Conservation (phyloP, 768 basidiomycete genomes). For the Mycena latifolia region DNA sequence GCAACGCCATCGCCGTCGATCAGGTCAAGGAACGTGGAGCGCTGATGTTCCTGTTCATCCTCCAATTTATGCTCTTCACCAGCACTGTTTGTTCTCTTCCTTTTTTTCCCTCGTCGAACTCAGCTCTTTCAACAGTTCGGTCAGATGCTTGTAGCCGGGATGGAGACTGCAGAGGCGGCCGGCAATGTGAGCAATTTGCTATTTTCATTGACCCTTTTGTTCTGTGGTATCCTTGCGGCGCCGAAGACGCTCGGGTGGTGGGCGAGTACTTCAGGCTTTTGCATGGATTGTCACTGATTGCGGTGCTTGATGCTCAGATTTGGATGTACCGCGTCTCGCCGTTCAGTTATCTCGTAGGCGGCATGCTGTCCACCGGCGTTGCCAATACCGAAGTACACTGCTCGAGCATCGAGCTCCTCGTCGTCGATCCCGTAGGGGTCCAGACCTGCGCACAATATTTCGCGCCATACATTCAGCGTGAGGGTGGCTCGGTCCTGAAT, state of each 20-base stretch:
- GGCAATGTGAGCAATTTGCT: slow-evolving; percentile 55
- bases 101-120: no score
- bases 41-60: slow-evolving; percentile 54
- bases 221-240: slow-evolving; percentile 56
- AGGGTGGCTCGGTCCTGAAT: slow-evolving; percentile 70
- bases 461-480: no score
- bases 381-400: slow-evolving; percentile 56
- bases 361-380: slow-evolving; percentile 40
- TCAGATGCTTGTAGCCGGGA: slow-evolving; percentile 50
- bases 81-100: slow-evolving; percentile 30
- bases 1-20: no score
- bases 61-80: slow-evolving; percentile 54
- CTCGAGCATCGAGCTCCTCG: slow-evolving; percentile 63
- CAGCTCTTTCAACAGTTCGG: slow-evolving; percentile 40
- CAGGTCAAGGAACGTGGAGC: no score
- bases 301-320: slow-evolving; percentile 38
- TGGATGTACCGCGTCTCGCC: slow-evolving; percentile 56
- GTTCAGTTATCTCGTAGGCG: no score
- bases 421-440: slow-evolving; percentile 40
- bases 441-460: no score
- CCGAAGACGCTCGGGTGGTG: no score
- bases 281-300: not conserved
- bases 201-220: slow-evolving; percentile 55
- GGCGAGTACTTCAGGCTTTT: slow-evolving; percentile 19
- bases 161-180: slow-evolving; percentile 53